phyloP scores from a whole-genome alignment of 345 rosid species.

The Litchi chinensis region DNA sequence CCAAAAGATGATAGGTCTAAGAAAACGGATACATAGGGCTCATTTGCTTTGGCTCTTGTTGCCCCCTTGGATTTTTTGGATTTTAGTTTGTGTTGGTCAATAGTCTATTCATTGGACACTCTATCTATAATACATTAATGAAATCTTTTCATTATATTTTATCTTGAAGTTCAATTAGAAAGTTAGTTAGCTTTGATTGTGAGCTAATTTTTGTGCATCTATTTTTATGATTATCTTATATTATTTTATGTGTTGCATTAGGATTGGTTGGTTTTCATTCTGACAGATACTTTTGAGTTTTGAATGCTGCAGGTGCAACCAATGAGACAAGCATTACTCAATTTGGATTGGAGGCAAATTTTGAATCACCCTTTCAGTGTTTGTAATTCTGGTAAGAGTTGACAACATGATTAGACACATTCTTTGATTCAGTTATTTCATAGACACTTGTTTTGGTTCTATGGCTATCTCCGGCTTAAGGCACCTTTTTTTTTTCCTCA shows the following conservation, averaged over 20 bases:
- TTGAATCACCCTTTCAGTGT: not conserved
- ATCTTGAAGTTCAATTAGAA: not conserved
- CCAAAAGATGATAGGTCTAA: slow-evolving; percentile 31
- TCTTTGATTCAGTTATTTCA: not conserved
- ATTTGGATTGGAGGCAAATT: not conserved
- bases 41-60: slow-evolving; percentile 21
- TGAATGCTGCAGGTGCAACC: slow-evolving; percentile 42
- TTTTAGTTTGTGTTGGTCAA: slow-evolving; percentile 21
- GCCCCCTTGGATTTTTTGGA: slow-evolving; percentile 30
- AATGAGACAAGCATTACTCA: slow-evolving; percentile 9
- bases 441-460: not conserved
- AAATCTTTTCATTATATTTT: slow-evolving; percentile 23
- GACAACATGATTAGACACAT: not conserved
- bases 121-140: slow-evolving; percentile 31
- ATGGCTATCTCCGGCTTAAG: not conserved
- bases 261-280: slow-evolving; percentile 12
- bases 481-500: not conserved
- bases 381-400: slow-evolving; percentile 15
- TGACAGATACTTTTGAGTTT: slow-evolving; percentile 27
- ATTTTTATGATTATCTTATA: not conserved
- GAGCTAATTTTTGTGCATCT: slow-evolving; percentile 6
- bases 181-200: slow-evolving; percentile 6
- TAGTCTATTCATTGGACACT: slow-evolving; percentile 19
- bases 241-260: slow-evolving; percentile 3
- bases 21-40: slow-evolving; percentile 34